phyloP scores from a whole-genome alignment of 352 stramenopile genomes.

The Saprolegnia parasitica region DNA sequence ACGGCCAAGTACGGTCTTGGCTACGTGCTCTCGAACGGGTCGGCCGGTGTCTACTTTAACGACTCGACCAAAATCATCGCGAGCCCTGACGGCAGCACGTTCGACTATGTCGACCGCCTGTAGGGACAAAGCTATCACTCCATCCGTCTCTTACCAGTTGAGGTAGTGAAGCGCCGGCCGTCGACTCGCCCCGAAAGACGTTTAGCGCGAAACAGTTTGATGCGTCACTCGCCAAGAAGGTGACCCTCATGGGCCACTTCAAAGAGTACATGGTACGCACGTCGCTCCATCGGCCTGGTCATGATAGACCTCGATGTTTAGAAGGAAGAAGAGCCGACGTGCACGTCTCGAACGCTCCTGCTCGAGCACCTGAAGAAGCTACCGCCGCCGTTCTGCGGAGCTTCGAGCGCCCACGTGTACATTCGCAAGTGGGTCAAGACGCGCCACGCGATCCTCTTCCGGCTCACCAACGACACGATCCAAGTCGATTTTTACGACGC shows the following conservation, averaged over 20 bases:
- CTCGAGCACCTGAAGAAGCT: slow-evolving; percentile 12
- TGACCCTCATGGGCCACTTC: slow-evolving; percentile 97
- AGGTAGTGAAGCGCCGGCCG: not conserved
- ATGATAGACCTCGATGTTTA: slow-evolving; percentile 13
- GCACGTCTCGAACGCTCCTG: not conserved
- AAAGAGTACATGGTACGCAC: slow-evolving; percentile 95
- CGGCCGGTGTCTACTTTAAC: slow-evolving; percentile 97
- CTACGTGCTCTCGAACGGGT: slow-evolving; percentile 95
- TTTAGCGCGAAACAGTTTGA: slow-evolving; percentile 71
- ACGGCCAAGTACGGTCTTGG: slow-evolving; percentile 99
- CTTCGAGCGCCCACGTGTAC: slow-evolving; percentile 57
- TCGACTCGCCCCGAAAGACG: slow-evolving; percentile 13
- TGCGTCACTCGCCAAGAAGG: slow-evolving; percentile 93
- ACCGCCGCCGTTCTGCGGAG: slow-evolving; percentile 11
- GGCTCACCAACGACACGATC: slow-evolving; percentile 94
- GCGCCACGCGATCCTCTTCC: slow-evolving; percentile 96
- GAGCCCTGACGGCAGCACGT: slow-evolving; percentile 74
- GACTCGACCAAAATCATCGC: slow-evolving; percentile 98
- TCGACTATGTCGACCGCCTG: slow-evolving; percentile 95
- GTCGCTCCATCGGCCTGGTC: not conserved
- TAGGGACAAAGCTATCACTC: no score
- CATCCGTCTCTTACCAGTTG: no score
- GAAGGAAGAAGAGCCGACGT: slow-evolving; percentile 12
- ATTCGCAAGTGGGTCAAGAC: slow-evolving; percentile 99
- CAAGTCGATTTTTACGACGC: slow-evolving; percentile 96